Base-by-base conservation (phyloP, 2,329 filamentous ascomycete genomes). In the Kalaharituber pfeilii region DNA sequence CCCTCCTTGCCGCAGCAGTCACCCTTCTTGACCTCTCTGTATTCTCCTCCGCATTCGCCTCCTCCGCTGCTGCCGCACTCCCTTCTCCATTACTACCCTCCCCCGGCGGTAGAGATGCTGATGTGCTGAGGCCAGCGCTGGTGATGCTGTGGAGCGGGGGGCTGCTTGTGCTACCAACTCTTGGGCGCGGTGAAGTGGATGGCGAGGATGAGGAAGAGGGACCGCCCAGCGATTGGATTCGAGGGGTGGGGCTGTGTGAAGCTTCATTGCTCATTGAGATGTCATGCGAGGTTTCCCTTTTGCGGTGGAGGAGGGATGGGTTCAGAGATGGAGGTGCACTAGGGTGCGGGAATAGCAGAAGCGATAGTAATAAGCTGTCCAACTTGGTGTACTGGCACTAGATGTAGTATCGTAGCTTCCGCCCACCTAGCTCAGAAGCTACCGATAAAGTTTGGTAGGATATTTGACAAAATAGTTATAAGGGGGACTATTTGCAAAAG, bases 201-300 rank as follows among this genome's bases (percentile, higher is more conserved):
- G 42, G 11, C n/a, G 42, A 47, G 30, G 30, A 25, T 18, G n/a
- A 13, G 42, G 52, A 50, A 55, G 55, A 53, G 53, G 53, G 56
- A 50, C 33, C 42, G 11, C 42, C 42, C 25, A 47, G 42, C 15
- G 15, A 18, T 25, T 15, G 5, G 18, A 22, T 13, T 47, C 18
- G 42, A 25, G 42, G 42, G 6, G 42, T 25, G 42, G 42, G 24
- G 11, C 25, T 22, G 42, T 22, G 42, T 47, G 42, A 47, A 22
- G 15, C 42, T 25, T 47, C 42, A 47, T 47, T 5, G 42, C 42
- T 47, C 42, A 47, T 47, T 47, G 42, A 47, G 15, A 47, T 47
- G 42, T 47, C 42, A 47, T 47, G 42, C 42, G 42, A 22, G 22
- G 42, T 11, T 22, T 13, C 8, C 33, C 13, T 39, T 39, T 39